A percentile compares a stretch with the other conserved stretches of the same genome.
These are phyloP conservation scores for Neodidymelliopsis sp. DNA, from an alignment of 2,329 filamentous ascomycete species.

Conservation along the genomic window DNA sequence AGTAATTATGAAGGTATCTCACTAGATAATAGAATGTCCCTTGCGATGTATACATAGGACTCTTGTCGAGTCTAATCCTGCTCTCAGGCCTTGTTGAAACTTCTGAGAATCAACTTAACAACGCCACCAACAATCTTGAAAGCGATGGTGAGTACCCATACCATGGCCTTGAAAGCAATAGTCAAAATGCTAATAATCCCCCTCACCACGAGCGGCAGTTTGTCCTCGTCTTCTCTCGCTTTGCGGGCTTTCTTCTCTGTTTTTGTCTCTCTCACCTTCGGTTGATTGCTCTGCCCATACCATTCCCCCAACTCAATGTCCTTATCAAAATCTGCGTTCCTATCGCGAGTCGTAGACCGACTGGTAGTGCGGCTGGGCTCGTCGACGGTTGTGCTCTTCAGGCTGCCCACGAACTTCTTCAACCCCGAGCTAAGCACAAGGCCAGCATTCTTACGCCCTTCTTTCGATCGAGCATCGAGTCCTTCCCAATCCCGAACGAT, in stretches of 20 bases:
- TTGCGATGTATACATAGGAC: too few species aligned
- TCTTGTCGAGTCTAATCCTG: too few species aligned
- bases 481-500: conserved; percentile 45
- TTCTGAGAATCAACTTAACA: conserved; percentile 48
- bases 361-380: conserved; percentile 21
- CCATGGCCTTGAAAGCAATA: conserved; percentile 52
- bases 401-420: conserved; percentile 31
- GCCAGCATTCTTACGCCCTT: conserved; percentile 35
- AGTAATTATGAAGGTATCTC: too few species aligned
- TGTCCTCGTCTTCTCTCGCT: conserved; percentile 43
- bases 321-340: conserved; percentile 40
- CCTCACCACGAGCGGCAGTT: conserved; percentile 49
- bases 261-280: conserved; percentile 19
- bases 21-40: too few species aligned
- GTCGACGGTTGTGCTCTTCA: conserved; percentile 27
- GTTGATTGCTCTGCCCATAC: conserved; percentile 40
- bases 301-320: conserved; percentile 49
- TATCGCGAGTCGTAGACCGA: neutral
- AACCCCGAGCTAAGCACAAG: conserved; percentile 27
- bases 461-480: conserved; percentile 14
- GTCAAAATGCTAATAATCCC: conserved; percentile 51
- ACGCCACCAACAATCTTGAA: conserved; percentile 53
- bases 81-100: conserved; percentile 44
- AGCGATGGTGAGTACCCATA: conserved; percentile 52
- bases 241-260: conserved; percentile 39